phyloP scores from a whole-genome alignment of 768 basidiomycete species.

The Lentinula aciculospora region DNA sequence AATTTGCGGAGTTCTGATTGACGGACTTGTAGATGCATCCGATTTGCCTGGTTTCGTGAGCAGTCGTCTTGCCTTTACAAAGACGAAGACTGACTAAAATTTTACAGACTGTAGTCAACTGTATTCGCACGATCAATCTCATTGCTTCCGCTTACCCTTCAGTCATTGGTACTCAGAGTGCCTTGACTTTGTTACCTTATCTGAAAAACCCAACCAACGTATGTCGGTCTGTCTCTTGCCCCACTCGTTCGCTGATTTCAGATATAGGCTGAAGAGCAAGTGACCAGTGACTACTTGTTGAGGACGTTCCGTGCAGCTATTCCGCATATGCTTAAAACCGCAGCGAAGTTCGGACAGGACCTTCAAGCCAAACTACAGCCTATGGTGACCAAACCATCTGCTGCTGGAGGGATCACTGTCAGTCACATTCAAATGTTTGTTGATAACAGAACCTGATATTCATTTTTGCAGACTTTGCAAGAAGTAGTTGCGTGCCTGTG shows the following conservation, averaged over 20 bases:
- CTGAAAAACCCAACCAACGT: slow-evolving; percentile 77
- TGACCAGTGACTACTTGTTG: slow-evolving; percentile 79
- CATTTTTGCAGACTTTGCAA: slow-evolving; percentile 60
- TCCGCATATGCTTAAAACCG: slow-evolving; percentile 86
- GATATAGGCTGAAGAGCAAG: slow-evolving; percentile 60
- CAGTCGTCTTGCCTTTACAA: slow-evolving; percentile 8
- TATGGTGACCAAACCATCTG: slow-evolving; percentile 86
- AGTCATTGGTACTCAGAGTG: slow-evolving; percentile 78
- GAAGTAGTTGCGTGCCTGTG: slow-evolving; percentile 94
- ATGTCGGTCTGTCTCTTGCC: slow-evolving; percentile 17
- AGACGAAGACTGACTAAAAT: background rate
- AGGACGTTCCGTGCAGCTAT: slow-evolving; percentile 84
- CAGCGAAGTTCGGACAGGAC: slow-evolving; percentile 82
- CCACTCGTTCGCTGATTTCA: background rate
- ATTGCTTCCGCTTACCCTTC: slow-evolving; percentile 80
- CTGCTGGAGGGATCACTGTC: slow-evolving; percentile 61
- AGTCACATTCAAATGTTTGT: slow-evolving; percentile 13
- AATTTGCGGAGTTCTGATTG: slow-evolving; percentile 82
- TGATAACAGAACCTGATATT: slow-evolving; percentile 1
- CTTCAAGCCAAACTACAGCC: slow-evolving; percentile 78
- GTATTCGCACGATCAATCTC: slow-evolving; percentile 79
- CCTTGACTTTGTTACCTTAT: slow-evolving; percentile 84
- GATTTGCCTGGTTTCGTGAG: slow-evolving; percentile 73
- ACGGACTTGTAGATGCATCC: slow-evolving; percentile 83
- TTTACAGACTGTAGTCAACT: slow-evolving; percentile 71